These are phyloP conservation scores for Theobroma cacao DNA, from an alignment of 345 rosid genomes.

Conservation along the genomic window DNA sequence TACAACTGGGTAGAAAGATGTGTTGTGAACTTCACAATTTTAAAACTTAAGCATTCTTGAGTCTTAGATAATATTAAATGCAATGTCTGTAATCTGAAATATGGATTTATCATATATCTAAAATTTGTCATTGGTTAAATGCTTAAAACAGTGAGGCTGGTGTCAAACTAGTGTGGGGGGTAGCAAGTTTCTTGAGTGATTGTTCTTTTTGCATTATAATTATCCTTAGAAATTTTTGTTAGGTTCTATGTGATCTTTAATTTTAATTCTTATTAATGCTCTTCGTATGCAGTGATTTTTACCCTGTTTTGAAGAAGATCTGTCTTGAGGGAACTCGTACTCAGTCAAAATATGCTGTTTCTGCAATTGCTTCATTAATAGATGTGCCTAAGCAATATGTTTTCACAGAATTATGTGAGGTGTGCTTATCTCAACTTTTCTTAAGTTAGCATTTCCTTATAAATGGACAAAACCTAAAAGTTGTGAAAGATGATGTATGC, in stretches of 20 bases:
- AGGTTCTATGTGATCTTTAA: background rate
- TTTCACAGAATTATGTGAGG: slow-evolving; percentile 69
- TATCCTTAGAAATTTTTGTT: background rate
- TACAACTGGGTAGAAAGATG: slow-evolving; percentile 1
- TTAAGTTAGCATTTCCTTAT: background rate
- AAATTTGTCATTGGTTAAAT: background rate
- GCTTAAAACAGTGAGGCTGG: background rate
- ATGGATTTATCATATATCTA: background rate
- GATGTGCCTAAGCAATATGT: slow-evolving; percentile 46
- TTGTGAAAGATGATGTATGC: background rate
- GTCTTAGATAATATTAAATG: background rate
- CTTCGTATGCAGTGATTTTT: slow-evolving; percentile 54
- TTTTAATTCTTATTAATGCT: background rate
- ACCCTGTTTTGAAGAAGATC: slow-evolving; percentile 53
- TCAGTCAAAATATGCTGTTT: slow-evolving; percentile 82
- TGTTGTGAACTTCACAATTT: background rate
- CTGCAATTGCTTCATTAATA: slow-evolving; percentile 68
- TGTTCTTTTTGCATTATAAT: background rate
- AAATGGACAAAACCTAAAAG: background rate
- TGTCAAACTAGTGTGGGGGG: background rate
- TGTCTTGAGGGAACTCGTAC: slow-evolving; percentile 80
- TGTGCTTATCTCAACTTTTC: slow-evolving; percentile 21
- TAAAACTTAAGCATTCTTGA: background rate
- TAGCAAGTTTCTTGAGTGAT: slow-evolving; percentile 1
- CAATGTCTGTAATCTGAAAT: background rate